Conservation (phyloP, 768 basidiomycete genomes). For the Lepiota venenata region DNA sequence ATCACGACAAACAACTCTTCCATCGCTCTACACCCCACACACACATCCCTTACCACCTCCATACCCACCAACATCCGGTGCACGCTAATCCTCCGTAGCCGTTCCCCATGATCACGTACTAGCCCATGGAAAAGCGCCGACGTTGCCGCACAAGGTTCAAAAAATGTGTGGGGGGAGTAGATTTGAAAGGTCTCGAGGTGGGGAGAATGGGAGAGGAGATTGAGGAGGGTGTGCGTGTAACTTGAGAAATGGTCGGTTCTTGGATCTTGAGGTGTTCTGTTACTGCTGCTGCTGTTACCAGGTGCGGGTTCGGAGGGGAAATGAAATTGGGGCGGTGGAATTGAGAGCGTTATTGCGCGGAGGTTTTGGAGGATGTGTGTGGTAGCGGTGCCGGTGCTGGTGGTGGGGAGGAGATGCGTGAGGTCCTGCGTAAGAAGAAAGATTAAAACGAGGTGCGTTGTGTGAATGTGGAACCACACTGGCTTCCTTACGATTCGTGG, state of each 20-base stretch:
- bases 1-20: conserved; percentile 65
- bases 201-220: conserved; percentile 37
- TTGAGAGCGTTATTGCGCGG: conserved; percentile 27
- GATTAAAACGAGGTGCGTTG: not conserved
- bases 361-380: conserved; percentile 39
- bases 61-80: conserved; percentile 59
- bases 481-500: conserved; percentile 46
- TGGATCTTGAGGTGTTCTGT: not conserved
- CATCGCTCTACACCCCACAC: conserved; percentile 46
- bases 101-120: conserved; percentile 44
- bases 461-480: not conserved
- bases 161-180: conserved; percentile 41
- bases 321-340: conserved; percentile 37
- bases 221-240: not conserved
- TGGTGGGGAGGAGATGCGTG: conserved; percentile 18
- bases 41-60: conserved; percentile 49
- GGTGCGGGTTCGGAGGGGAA: not conserved
- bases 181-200: conserved; percentile 63
- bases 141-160: conserved; percentile 31
- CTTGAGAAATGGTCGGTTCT: not conserved
- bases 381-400: conserved; percentile 25
- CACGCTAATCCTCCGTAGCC: conserved; percentile 56
- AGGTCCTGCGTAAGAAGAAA: conserved; percentile 45
- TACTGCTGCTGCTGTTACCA: not conserved
- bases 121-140: conserved; percentile 51